Evolutionary conservation across 2,329 filamentous ascomycete genomes (phyloP).

Genomic region (Cucurbitaria berberidis): DNA sequence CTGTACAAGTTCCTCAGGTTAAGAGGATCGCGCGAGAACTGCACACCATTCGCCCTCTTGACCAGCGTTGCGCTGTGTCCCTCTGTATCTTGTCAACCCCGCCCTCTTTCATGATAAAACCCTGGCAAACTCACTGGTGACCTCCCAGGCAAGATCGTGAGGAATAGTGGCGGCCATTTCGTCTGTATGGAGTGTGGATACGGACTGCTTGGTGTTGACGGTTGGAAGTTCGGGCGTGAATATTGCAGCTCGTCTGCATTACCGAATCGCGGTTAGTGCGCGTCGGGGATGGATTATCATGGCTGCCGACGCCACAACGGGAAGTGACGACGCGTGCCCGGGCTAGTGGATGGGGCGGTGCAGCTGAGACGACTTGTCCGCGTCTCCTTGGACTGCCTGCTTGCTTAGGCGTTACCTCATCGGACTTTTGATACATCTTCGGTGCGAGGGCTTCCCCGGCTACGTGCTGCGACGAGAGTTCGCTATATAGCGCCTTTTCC

Average conservation of each 20-base stretch:
- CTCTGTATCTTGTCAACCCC: conserved; percentile 61
- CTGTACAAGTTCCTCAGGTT: conserved; percentile 92
- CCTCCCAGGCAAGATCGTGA: conserved; percentile 91
- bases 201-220: conserved; percentile 29
- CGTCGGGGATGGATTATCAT: conserved; percentile 29
- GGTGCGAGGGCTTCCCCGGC: conserved; percentile 5
- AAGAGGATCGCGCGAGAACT: conserved; percentile 92
- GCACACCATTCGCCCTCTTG: conserved; percentile 84
- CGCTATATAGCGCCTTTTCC: conserved; percentile 9
- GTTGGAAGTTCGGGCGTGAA: conserved; percentile 31
- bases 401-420: conserved; percentile 9
- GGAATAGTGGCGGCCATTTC: conserved; percentile 70
- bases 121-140: conserved; percentile 76
- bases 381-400: conserved; percentile 7
- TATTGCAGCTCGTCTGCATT: conserved; percentile 33
- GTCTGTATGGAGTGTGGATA: conserved; percentile 39
- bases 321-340: conserved; percentile 19
- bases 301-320: conserved; percentile 13
- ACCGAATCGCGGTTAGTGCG: conserved; percentile 34
- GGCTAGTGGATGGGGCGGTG: conserved; percentile 15
- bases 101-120: conserved; percentile 4
- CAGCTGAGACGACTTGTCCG: conserved; percentile 20
- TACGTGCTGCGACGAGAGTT: conserved; percentile 9
- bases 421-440: conserved; percentile 1
- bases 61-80: conserved; percentile 88